These are phyloP conservation scores for Aquilaria malaccensis DNA, from an alignment of 345 rosid species.

Conservation along the genomic window DNA sequence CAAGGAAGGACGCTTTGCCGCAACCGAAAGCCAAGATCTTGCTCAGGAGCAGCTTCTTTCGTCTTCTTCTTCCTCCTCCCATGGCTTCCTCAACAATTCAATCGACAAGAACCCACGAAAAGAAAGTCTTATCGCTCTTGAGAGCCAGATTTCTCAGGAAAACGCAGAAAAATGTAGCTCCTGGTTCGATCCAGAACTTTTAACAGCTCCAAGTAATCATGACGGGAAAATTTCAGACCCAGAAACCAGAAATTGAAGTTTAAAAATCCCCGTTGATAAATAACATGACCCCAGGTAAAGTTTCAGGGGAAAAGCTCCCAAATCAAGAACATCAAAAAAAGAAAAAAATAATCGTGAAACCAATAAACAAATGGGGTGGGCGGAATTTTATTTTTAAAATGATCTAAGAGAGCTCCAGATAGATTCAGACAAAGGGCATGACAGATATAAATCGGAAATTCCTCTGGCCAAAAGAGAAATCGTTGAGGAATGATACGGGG, in stretches of 20 bases:
- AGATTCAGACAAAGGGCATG: slow-evolving; percentile 9
- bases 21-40: slow-evolving; percentile 68
- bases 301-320: slow-evolving; percentile 14
- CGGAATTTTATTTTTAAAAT: background rate
- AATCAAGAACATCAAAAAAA: slow-evolving; percentile 14
- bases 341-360: background rate
- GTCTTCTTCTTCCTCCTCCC: slow-evolving; percentile 36
- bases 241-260: background rate
- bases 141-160: background rate
- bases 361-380: background rate
- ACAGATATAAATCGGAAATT: background rate
- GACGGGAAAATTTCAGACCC: slow-evolving; percentile 4
- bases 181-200: background rate
- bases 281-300: slow-evolving; percentile 12
- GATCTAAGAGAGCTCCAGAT: background rate
- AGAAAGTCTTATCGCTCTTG: background rate
- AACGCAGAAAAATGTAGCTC: background rate
- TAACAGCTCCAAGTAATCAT: background rate
- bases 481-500: background rate
- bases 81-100: slow-evolving; percentile 21
- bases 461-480: background rate
- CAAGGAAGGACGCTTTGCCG: slow-evolving; percentile 43
- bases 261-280: background rate
- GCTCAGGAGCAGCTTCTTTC: slow-evolving; percentile 51
- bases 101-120: background rate